phyloP scores from a whole-genome alignment of 2,329 filamentous ascomycete genomes.

The Calonectria hongkongensis region DNA sequence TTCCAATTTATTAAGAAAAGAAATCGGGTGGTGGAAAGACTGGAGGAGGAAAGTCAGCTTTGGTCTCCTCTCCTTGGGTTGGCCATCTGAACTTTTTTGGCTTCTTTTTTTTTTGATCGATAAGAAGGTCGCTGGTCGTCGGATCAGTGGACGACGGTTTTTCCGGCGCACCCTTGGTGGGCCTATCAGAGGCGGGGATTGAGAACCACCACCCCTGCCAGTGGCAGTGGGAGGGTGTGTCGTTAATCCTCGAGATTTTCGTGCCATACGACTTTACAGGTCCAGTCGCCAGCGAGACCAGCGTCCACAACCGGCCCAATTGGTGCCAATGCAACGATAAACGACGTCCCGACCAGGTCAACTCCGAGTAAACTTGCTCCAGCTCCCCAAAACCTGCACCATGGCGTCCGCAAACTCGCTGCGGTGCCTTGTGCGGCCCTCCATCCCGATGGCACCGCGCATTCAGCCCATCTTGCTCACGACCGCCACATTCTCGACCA shows the following conservation, averaged over 20 bases:
- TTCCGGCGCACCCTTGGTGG: constrained; percentile 41
- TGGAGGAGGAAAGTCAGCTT: constrained; percentile 31
- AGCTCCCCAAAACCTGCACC: constrained; percentile 33
- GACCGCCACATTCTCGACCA: constrained; percentile 65
- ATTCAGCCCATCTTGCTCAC: constrained; percentile 57
- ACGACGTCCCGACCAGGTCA: constrained; percentile 25
- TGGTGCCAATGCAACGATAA: constrained; percentile 56
- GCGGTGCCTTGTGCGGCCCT: constrained; percentile 65
- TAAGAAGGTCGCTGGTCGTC: constrained; percentile 49
- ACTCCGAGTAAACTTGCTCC: constrained; percentile 34
- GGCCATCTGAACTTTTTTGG: constrained; percentile 51
- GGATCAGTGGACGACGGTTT: constrained; percentile 54
- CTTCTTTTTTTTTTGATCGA: constrained; percentile 53
- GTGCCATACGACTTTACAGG: constrained; percentile 52
- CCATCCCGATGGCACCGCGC: constrained; percentile 58
- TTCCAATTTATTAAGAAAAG: neutral
- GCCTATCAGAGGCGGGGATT: constrained; percentile 44
- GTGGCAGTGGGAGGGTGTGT: constrained; percentile 48
- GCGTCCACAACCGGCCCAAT: constrained; percentile 54
- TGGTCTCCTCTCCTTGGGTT: constrained; percentile 37
- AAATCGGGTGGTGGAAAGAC: neutral
- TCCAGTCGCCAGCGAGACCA: constrained; percentile 50
- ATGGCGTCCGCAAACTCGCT: constrained; percentile 65
- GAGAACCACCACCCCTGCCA: constrained; percentile 33
- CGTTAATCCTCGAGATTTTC: constrained; percentile 56